phyloP scores from a whole-genome alignment of 441 rosid genomes.

The Hura crepitans region DNA sequence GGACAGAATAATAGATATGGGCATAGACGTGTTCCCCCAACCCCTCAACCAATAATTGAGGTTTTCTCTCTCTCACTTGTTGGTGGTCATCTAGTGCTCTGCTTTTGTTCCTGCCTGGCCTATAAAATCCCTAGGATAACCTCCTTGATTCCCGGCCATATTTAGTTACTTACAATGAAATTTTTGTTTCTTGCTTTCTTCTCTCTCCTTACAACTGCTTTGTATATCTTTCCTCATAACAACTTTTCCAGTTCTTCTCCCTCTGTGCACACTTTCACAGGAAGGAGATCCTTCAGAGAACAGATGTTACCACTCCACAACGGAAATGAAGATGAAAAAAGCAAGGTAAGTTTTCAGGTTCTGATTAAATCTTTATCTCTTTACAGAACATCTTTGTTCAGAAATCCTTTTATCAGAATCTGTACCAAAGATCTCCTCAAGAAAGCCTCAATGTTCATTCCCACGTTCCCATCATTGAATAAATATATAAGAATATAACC shows the following conservation, averaged over 20 bases:
- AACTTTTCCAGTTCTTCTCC: slow-evolving; percentile 22
- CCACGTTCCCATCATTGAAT: too few species aligned
- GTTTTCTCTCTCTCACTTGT: neutral
- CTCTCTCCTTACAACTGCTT: slow-evolving; percentile 27
- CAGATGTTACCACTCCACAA: slow-evolving; percentile 20
- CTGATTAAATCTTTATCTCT: neutral
- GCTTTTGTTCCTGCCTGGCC: neutral
- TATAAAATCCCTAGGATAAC: slow-evolving; percentile 11
- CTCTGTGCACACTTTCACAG: slow-evolving; percentile 17
- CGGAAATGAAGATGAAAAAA: neutral
- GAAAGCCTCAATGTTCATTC: neutral
- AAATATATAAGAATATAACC: too few species aligned
- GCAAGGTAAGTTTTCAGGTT: slow-evolving; percentile 24
- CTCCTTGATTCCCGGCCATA: neutral
- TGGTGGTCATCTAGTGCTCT: slow-evolving; percentile 1
- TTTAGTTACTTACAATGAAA: slow-evolving; percentile 39
- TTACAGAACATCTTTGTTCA: neutral
- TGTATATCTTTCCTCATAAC: slow-evolving; percentile 21
- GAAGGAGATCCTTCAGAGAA: slow-evolving; percentile 30
- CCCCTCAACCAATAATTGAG: slow-evolving; percentile 34
- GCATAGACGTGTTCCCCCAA: slow-evolving; percentile 28
- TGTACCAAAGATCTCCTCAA: neutral
- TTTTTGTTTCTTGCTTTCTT: slow-evolving; percentile 25
- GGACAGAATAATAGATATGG: slow-evolving; percentile 34
- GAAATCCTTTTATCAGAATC: neutral